Base-by-base conservation (phyloP, 768 basidiomycete species). In the Termitomyces sp. region DNA sequence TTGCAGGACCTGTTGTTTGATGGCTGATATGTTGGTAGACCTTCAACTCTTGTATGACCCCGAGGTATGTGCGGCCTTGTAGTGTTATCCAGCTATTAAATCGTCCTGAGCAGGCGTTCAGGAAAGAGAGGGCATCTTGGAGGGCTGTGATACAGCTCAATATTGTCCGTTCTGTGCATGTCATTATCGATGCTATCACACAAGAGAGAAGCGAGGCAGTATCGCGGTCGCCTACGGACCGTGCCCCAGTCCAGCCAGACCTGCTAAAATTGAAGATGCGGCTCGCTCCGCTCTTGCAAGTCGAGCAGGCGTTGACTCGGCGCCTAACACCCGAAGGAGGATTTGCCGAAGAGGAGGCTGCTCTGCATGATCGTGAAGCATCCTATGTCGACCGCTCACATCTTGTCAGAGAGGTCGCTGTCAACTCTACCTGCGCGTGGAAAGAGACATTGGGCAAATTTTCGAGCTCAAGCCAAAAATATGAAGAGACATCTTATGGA, bases 121-220 rank as follows among this genome's bases (percentile, higher is more conserved):
- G 73, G 25, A 75, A 73, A 25, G 85, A 89, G 67, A 77, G 84
- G 25, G 76, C 79, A 6, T 81, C 83, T 9, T 89, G 87, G 87
- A 73, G 82, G 57, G 74, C 79, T 42, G 80, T 89, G 58, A 82
- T 89, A 50, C 85, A 86, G 55, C 79, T 88, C 59, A 89, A 88
- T 67, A 72, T 89, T 43, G 85, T 87, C 39, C 84, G 82, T 35
- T 87, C 86, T 17, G 73, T 88, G 41, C 82, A 80, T 35, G 75
- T 80, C 45, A 85, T 88, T 62, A 75, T 86, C 52, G 80, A 85
- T 51, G 76, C 79, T 16, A 76, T 87, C 58, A 66, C 71, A 21
- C 69, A 70, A 37, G 68, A 68, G 12, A 68, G 72, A 49, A 60
- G 64, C 11, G 42, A 60, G 10, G 30, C 27, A 46, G 51, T 19